Evolutionary conservation across 495 filamentous ascomycete genomes (phyloP).

Genomic region (Xylaria grammica): DNA sequence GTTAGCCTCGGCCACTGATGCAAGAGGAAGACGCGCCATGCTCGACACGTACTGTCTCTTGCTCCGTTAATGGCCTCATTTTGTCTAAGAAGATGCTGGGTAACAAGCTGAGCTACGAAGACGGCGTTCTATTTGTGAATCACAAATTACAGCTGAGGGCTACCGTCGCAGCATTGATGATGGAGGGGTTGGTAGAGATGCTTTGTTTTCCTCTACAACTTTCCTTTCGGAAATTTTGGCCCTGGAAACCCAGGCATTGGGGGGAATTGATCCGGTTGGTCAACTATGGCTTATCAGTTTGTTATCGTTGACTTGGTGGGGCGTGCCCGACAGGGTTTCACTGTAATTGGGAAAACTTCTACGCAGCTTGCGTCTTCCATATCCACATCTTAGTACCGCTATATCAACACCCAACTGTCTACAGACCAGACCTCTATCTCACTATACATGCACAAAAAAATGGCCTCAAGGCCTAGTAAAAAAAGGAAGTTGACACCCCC

Average conservation of each 20-base stretch:
- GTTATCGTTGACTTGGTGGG: not conserved
- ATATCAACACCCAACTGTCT: not conserved
- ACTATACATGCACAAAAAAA: slow-evolving; percentile 13
- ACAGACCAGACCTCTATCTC: not conserved
- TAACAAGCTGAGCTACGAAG: not conserved
- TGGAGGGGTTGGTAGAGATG: slow-evolving; percentile 21
- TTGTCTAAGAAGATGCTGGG: slow-evolving; percentile 15
- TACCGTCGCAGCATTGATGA: slow-evolving; percentile 14
- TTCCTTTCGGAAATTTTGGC: slow-evolving; percentile 38
- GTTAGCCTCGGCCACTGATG: not conserved
- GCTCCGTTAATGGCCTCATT: slow-evolving; percentile 78
- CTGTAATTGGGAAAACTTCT: slow-evolving; percentile 16
- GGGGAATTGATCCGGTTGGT: slow-evolving; percentile 34
- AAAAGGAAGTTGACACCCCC: slow-evolving; percentile 51
- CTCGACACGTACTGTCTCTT: slow-evolving; percentile 54
- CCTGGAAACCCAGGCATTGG: slow-evolving; percentile 20
- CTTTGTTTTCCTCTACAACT: slow-evolving; percentile 32
- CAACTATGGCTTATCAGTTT: not conserved
- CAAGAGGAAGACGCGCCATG: not conserved
- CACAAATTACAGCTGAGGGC: slow-evolving; percentile 5
- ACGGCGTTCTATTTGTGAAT: slow-evolving; percentile 1
- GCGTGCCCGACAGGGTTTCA: slow-evolving; percentile 10
- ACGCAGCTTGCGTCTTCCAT: slow-evolving; percentile 3
- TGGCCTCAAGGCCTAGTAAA: slow-evolving; percentile 51
- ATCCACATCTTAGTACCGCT: not conserved